A percentile compares a stretch with the other conserved stretches of the same genome.
phyloP scores from a whole-genome alignment of 2,329 filamentous ascomycete genomes.

The Diaporthe amygdali region DNA sequence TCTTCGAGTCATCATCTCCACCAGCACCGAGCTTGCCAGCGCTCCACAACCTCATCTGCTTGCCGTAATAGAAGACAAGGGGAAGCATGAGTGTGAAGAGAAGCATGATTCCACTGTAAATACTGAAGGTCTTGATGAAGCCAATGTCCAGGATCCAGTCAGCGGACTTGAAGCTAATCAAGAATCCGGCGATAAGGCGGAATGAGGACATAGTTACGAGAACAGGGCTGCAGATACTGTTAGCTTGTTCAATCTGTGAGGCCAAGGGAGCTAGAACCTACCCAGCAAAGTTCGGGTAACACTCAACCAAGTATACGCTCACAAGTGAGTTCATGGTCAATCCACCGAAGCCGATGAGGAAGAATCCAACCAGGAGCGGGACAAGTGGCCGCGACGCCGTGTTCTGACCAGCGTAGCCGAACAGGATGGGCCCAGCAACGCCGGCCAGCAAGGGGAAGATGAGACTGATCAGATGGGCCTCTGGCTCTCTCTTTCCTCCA shows the following conservation, averaged over 20 bases:
- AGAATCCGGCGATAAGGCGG: constrained; percentile 30
- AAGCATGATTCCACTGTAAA: constrained; percentile 27
- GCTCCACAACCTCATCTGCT: constrained; percentile 24
- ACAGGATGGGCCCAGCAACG: constrained; percentile 21
- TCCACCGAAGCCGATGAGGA: constrained; percentile 20
- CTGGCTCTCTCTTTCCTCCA: constrained; percentile 23
- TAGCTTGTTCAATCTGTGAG: background rate
- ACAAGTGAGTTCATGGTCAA: constrained; percentile 22
- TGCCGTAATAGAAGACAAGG: constrained; percentile 25
- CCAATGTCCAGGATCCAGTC: constrained; percentile 28
- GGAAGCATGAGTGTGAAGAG: constrained; percentile 27
- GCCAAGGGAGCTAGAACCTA: background rate
- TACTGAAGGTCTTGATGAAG: constrained; percentile 26
- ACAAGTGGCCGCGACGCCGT: constrained; percentile 14
- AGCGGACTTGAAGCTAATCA: constrained; percentile 29
- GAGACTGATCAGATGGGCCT: constrained; percentile 24
- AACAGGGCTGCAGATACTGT: constrained; percentile 26
- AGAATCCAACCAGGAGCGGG: constrained; percentile 16
- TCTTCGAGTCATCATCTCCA: constrained; percentile 20
- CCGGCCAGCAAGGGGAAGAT: constrained; percentile 19
- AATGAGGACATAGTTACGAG: constrained; percentile 31
- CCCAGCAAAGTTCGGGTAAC: constrained; percentile 30
- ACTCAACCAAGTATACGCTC: constrained; percentile 28
- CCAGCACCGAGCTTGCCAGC: constrained; percentile 14
- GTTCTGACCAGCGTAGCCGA: constrained; percentile 23